A percentile compares a stretch with the other conserved stretches of the same genome.
Evolutionary conservation across 495 filamentous ascomycete genomes (phyloP).

Genomic region (Daldinia loculata): DNA sequence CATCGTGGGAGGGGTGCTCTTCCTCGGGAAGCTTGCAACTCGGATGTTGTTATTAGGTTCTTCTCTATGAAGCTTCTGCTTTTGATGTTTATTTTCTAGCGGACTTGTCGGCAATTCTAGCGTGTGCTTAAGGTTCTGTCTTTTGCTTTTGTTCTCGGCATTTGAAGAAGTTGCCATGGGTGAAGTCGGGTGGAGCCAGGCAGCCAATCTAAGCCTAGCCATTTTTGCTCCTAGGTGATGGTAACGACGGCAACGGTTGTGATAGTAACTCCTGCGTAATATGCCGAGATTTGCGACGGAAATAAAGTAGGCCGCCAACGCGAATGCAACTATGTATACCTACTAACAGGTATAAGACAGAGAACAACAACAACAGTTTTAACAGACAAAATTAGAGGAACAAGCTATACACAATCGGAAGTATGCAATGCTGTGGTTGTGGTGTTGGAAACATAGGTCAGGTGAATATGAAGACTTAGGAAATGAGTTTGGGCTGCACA

Average conservation of each 20-base stretch:
- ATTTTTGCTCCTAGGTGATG: conserved; percentile 38
- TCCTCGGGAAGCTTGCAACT: neutral
- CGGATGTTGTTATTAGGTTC: conserved; percentile 11
- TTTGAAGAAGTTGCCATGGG: conserved; percentile 27
- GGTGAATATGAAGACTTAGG: neutral
- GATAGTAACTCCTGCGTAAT: conserved; percentile 14
- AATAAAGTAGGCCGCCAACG: conserved; percentile 26
- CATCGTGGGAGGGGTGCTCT: neutral
- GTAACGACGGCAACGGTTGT: conserved; percentile 11
- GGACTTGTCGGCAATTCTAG: conserved; percentile 9
- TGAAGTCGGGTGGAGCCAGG: conserved; percentile 45
- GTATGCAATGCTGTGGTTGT: conserved; percentile 5
- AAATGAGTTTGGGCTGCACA: conserved; percentile 3
- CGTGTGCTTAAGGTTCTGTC: conserved; percentile 38
- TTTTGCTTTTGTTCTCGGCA: conserved; percentile 48
- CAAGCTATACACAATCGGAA: conserved; percentile 25
- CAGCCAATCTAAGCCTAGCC: conserved; percentile 47
- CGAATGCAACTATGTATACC: conserved; percentile 2
- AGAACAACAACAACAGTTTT: conserved; percentile 8
- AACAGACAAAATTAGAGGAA: conserved; percentile 1
- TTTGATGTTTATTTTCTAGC: conserved; percentile 17
- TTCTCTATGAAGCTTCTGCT: conserved; percentile 10
- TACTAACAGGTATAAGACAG: conserved; percentile 6
- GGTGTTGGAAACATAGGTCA: neutral
- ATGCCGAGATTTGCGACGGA: neutral